Evolutionary conservation across 139 green algal species (phyloP).

Genomic region (Asterochloris erici): DNA sequence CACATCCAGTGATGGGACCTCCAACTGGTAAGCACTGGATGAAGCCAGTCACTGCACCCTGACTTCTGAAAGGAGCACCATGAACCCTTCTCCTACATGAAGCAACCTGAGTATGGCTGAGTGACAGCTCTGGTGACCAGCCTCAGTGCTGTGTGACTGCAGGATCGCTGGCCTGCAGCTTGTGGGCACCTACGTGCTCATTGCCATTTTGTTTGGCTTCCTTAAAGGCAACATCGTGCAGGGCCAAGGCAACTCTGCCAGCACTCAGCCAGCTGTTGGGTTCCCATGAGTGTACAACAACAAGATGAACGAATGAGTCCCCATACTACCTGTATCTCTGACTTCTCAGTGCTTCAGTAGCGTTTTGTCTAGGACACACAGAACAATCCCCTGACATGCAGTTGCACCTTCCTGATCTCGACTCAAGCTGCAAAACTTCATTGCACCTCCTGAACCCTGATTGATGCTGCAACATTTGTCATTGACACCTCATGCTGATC

Average conservation of each 20-base stretch:
- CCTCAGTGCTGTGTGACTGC: background rate
- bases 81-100: no score
- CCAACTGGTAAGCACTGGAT: no score
- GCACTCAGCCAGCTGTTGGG: background rate
- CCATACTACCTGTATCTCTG: background rate
- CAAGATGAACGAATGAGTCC: background rate
- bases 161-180: slow-evolving; percentile 78
- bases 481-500: background rate
- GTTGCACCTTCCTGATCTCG: background rate
- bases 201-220: slow-evolving; percentile 29
- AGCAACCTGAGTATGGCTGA: no score
- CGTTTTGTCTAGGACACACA: background rate
- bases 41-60: no score
- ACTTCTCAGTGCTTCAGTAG: background rate
- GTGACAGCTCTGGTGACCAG: no score
- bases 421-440: no score
- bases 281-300: background rate
- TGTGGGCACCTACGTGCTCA: slow-evolving; percentile 57
- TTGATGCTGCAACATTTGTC: background rate
- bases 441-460: no score
- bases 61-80: no score
- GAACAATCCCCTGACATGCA: background rate
- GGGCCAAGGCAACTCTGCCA: background rate
- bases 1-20: no score
- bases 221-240: slow-evolving; percentile 4